Evolutionary conservation across 208 protist genomes (phyloP), one percentile per base, ranked within the genome.

Genomic region (Tritrichomonas musculus): DNA sequence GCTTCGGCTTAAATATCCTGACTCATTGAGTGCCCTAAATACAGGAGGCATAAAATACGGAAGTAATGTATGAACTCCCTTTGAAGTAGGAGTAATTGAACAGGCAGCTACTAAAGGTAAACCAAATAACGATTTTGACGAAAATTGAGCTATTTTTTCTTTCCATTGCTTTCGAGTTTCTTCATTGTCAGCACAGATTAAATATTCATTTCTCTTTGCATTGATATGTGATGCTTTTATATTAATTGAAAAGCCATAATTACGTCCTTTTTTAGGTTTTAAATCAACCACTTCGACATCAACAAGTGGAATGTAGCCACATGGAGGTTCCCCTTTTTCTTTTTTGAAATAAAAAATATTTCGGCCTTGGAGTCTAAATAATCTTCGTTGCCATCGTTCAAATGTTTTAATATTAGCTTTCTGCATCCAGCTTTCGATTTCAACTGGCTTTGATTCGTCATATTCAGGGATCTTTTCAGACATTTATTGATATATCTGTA

Each of bases 261-360:
- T 88, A 0, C 39, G 13, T 53, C 47, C 47, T 57, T 88, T 88
- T 57, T 49, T 88, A 3, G 77, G 41, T n/a, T 41, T 11, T 11
- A 88, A 14, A 88, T 88, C 77, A 17, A 5, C 57, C 3, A 88
- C 47, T 8, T 88, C 44, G 11, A 88, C 47, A 50, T 88, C 77
- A 30, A 88, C 27, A 25, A 88, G 47, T 13, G 77, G 77, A 39
- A 88, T 88, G 39, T 39, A 53, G 17, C 77, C 77, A 57, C 47
- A 53, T 53, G 73, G 73, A 14, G 73, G 73, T 53, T 57, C 77
- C 5, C 77, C 47, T 0, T 13, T 39, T 39, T 88, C 77, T 57
- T 88, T 88, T 57, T 88, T 88, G 77, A 88, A 88, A 88, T 88
- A 88, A 39, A 47, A 88, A 33, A 88, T 39, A 50, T 5, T 5